A percentile compares a stretch with the other conserved stretches of the same genome.
phyloP scores from a whole-genome alignment of 495 filamentous ascomycete genomes.

The Neurospora sp. region DNA sequence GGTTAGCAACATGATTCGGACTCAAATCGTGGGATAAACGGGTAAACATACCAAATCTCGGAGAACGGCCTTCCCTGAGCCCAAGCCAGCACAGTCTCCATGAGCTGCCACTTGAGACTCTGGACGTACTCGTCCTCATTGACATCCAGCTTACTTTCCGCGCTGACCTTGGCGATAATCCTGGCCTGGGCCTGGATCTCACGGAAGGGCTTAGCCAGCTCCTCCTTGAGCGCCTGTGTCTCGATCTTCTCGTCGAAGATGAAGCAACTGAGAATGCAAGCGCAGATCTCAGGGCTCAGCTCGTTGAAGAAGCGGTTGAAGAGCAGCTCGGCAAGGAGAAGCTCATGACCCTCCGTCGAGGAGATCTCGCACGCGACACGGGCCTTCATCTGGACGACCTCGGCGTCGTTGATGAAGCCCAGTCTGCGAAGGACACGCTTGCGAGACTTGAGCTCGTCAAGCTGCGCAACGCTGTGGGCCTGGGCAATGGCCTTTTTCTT shows the following conservation, averaged over 20 bases:
- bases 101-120: conserved; percentile 82
- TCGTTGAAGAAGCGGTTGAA: conserved; percentile 99
- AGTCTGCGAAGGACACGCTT: conserved; percentile 96
- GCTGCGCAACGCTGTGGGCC: conserved; percentile 75
- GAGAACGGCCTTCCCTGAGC: conserved; percentile 83
- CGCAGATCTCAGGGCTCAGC: conserved; percentile 73
- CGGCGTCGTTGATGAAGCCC: conserved; percentile 86
- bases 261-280: conserved; percentile 79
- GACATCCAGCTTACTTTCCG: conserved; percentile 81
- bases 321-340: conserved; percentile 82
- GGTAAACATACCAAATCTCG: conserved; percentile 74
- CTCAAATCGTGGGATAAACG: neutral
- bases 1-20: neutral
- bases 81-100: conserved; percentile 95
- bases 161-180: conserved; percentile 80
- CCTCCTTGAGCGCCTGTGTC: conserved; percentile 62
- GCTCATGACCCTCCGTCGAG: conserved; percentile 75
- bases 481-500: conserved; percentile 77
- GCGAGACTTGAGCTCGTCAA: conserved; percentile 90
- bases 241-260: conserved; percentile 93
- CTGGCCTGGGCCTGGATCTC: conserved; percentile 79
- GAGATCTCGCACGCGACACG: conserved; percentile 93
- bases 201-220: conserved; percentile 72
- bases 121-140: conserved; percentile 88
- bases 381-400: conserved; percentile 91